Evolutionary conservation across 331 rosid genomes (phyloP).

Genomic region (Rhamnella rubrinervis): DNA sequence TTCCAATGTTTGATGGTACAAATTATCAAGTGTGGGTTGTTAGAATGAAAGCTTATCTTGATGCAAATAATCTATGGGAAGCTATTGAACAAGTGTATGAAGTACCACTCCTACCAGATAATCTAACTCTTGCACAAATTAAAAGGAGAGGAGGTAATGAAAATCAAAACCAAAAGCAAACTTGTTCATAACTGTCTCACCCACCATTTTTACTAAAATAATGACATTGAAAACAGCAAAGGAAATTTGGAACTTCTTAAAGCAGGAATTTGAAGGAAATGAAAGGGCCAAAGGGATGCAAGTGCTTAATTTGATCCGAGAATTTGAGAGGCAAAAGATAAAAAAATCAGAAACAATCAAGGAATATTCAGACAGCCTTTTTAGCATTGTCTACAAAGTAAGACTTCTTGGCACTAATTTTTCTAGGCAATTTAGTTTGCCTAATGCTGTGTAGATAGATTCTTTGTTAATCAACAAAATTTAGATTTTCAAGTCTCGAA

Average conservation of each 20-base stretch:
- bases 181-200: neutral
- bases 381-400: no score
- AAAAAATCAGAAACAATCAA: constrained; percentile 1
- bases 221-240: neutral
- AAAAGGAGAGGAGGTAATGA: neutral
- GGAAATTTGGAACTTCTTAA: neutral
- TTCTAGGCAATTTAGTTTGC: no score
- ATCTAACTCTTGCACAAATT: neutral
- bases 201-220: neutral
- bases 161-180: neutral
- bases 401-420: no score
- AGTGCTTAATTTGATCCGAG: constrained; percentile 2
- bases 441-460: no score
- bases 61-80: neutral
- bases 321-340: constrained; percentile 2
- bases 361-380: neutral
- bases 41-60: constrained; percentile 7
- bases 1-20: constrained; percentile 4
- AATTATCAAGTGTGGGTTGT: constrained; percentile 7
- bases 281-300: neutral
- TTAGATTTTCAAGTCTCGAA: no score
- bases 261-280: neutral
- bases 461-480: no score
- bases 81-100: neutral
- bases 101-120: neutral